These are phyloP conservation scores for Naegleria fowleri DNA, from an alignment of 208 protist genomes.

Conservation along the genomic window DNA sequence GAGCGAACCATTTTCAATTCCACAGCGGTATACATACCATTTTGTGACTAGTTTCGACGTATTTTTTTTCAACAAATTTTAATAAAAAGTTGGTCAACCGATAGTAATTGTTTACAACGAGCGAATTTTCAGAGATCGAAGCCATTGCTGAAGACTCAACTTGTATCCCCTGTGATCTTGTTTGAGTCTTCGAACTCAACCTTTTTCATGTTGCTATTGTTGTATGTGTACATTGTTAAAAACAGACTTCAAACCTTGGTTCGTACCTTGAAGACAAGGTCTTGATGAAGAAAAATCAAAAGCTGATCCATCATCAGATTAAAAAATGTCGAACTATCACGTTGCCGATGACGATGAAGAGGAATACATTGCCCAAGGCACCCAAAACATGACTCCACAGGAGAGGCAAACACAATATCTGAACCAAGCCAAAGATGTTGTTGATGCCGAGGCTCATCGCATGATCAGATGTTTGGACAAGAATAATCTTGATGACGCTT, in stretches of 20 bases:
- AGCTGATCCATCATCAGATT: not conserved
- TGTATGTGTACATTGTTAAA: too few relatives aligned
- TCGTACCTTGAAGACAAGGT: too few relatives aligned
- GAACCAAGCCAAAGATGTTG: not conserved
- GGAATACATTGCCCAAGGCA: not conserved
- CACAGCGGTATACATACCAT: not conserved
- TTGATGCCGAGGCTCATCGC: not conserved
- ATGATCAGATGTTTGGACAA: slow-evolving; percentile 46
- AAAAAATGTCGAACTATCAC: not conserved
- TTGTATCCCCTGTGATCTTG: too few relatives aligned
- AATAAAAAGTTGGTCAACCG: not conserved
- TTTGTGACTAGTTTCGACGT: not conserved
- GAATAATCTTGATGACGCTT: slow-evolving; percentile 69
- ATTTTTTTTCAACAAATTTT: slow-evolving; percentile 2
- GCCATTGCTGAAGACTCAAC: too few relatives aligned
- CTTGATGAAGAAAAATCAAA: too few relatives aligned
- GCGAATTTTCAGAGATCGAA: too few relatives aligned
- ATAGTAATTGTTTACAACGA: too few relatives aligned
- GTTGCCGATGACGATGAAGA: not conserved
- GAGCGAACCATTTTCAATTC: not conserved
- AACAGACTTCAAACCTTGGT: too few relatives aligned
- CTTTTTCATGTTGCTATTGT: too few relatives aligned
- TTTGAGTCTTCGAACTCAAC: too few relatives aligned
- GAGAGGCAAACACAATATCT: not conserved
- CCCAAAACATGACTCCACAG: not conserved